Conservation (phyloP, 768 basidiomycete genomes). For the Gloeopeniophorella convolvens region DNA sequence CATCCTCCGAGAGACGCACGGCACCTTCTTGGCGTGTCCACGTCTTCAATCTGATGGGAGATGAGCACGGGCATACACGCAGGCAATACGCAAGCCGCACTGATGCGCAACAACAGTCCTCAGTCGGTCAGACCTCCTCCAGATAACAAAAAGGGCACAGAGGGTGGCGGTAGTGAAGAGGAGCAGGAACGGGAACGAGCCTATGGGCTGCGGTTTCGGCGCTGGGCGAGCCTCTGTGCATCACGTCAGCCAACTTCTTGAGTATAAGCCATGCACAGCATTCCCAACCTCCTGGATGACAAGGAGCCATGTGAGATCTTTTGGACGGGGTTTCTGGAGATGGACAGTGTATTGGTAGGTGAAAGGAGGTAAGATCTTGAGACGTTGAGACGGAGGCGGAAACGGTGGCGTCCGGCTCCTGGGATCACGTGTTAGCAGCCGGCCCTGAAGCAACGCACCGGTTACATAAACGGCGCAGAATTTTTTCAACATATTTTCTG, state of each 20-base stretch:
- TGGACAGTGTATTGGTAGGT: background rate
- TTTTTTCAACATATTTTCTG: no score
- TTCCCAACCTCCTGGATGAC: constrained; percentile 12
- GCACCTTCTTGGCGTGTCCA: constrained; percentile 45
- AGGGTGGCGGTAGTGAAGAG: constrained; percentile 50
- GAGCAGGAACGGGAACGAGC: constrained; percentile 45
- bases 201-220: constrained; percentile 58
- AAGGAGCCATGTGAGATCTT: constrained; percentile 8
- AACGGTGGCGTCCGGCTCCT: no score
- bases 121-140: constrained; percentile 50
- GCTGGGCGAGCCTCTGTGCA: constrained; percentile 34
- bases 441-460: no score
- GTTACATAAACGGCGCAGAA: no score
- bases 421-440: no score
- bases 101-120: constrained; percentile 53
- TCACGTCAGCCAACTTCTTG: constrained; percentile 4
- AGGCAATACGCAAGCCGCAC: constrained; percentile 29
- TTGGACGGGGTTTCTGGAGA: background rate
- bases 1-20: constrained; percentile 61
- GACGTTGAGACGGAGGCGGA: no score
- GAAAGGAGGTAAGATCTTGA: background rate
- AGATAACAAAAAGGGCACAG: constrained; percentile 51
- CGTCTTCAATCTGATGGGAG: constrained; percentile 43
- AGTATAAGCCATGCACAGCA: background rate
- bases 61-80: no score